Evolutionary conservation across 176 grass and related monocot genomes (phyloP), one percentile per base, ranked within the genome.

Genomic region (Neostapfia colusana): DNA sequence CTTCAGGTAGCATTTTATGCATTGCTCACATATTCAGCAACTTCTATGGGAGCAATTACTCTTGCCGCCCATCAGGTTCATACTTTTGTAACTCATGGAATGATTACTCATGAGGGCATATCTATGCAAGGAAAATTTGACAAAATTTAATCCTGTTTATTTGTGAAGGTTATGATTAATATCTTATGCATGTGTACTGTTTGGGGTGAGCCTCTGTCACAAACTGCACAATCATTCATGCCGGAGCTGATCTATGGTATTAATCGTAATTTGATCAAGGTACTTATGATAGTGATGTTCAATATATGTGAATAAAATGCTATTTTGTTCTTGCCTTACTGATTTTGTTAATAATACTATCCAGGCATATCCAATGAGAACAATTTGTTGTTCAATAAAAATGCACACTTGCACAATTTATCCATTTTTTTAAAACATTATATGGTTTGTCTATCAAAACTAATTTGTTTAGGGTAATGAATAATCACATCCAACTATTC

Each of bases 161-260:
- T 57, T 65, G 1, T 87, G 82, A 90, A 98, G 95, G 95, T 98
- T 81, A 98, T 98, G 95, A 24, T 98, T 65, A 98, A 98, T 84
- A 74, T 98, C 26, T 88, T 83, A 59, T 93, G 87, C 77, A 98
- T 94, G 91, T 98, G 89, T 78, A 90, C 95, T 76, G 91, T 98
- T 82, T 98, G 91, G 91, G 95, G 95, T 12, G 95, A 98, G 63
- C 95, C 95, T 44, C 91, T 98, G 57, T 98, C 95, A 62, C 95
- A 98, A 86, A 98, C 95, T 82, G 91, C 95, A 27, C 89, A 98
- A 71, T 98, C 95, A 20, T 98, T 98, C 54, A 94, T 98, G 95
- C 95, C 95, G 0, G 91, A 98, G 69, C 85, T 98, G 85, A 86
- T 94, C 69, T 90, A 94, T 86, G 95, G 95, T 85, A 81, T 80